phyloP scores from a whole-genome alignment of 805 yeast genomes.

The Yarrowia sp. region DNA sequence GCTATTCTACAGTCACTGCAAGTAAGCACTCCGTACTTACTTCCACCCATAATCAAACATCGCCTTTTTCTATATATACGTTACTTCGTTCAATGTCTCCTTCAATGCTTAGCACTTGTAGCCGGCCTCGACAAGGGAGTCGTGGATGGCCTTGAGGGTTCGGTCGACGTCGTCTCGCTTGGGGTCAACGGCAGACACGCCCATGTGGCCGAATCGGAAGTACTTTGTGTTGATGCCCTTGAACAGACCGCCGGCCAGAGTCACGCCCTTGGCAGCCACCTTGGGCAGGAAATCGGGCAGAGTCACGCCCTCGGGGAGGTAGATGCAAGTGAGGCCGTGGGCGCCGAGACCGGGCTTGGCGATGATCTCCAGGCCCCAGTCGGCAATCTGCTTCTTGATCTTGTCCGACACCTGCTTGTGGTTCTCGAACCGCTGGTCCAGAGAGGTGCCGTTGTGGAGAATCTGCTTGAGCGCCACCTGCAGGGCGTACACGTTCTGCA shows the following conservation, averaged over 20 bases:
- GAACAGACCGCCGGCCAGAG: slow-evolving; percentile 90
- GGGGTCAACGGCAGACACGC: slow-evolving; percentile 70
- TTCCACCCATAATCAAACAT: background rate
- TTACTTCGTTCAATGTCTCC: background rate
- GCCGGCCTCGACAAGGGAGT: slow-evolving; percentile 44
- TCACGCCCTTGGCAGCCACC: slow-evolving; percentile 69
- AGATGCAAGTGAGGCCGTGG: slow-evolving; percentile 84
- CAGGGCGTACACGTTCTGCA: slow-evolving; percentile 82
- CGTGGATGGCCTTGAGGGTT: slow-evolving; percentile 57
- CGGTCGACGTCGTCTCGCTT: slow-evolving; percentile 61
- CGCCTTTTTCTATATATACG: slow-evolving; percentile 19
- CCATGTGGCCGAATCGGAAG: slow-evolving; percentile 97
- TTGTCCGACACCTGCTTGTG: slow-evolving; percentile 68
- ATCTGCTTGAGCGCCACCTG: slow-evolving; percentile 78
- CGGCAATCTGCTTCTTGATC: slow-evolving; percentile 65
- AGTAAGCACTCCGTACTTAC: too few relatives aligned
- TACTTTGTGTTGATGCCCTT: slow-evolving; percentile 79
- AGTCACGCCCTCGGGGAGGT: slow-evolving; percentile 75
- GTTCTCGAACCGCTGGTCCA: slow-evolving; percentile 66
- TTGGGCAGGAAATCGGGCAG: slow-evolving; percentile 68
- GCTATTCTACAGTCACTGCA: too few relatives aligned
- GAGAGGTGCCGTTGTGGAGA: slow-evolving; percentile 55
- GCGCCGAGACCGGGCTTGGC: slow-evolving; percentile 74
- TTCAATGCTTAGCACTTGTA: slow-evolving; percentile 23
- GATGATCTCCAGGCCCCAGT: slow-evolving; percentile 72